Conservation (phyloP, 208 protist species). For the Acanthamoeba royreba region DNA sequence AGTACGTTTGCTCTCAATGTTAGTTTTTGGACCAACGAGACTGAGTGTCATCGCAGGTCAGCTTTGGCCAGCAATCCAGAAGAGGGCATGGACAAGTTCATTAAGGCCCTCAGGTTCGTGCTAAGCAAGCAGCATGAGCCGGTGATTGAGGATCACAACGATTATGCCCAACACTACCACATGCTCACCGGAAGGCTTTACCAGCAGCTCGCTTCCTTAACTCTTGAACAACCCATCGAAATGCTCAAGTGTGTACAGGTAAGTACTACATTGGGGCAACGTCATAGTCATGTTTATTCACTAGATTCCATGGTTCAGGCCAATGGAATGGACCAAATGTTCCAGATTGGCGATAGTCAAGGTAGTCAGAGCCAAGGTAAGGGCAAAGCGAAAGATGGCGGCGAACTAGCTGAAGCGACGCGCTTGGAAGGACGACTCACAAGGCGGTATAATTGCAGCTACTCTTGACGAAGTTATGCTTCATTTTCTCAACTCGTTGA, state of each 20-base stretch:
- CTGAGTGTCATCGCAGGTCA: not conserved
- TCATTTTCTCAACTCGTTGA: not conserved
- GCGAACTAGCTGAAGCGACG: not conserved
- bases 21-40: not conserved
- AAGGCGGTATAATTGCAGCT: not conserved
- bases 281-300: not conserved
- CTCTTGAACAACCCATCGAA: not conserved
- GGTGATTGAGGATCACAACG: not conserved
- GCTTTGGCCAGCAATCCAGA: not conserved
- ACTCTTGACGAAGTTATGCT: not conserved
- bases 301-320: not conserved
- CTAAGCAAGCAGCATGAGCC: conserved; percentile 57
- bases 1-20: not conserved
- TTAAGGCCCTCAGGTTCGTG: conserved; percentile 67
- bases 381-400: not conserved
- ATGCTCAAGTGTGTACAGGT: conserved; percentile 25
- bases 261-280: not conserved
- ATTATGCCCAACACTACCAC: conserved; percentile 44
- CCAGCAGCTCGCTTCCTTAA: not conserved
- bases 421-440: not conserved
- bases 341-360: not conserved
- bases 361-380: not conserved
- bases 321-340: conserved; percentile 37
- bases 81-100: conserved; percentile 56
- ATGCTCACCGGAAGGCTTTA: conserved; percentile 52